These are phyloP conservation scores for Hypoxylon crocopeplum DNA, from an alignment of 495 filamentous ascomycete species.

Conservation along the genomic window DNA sequence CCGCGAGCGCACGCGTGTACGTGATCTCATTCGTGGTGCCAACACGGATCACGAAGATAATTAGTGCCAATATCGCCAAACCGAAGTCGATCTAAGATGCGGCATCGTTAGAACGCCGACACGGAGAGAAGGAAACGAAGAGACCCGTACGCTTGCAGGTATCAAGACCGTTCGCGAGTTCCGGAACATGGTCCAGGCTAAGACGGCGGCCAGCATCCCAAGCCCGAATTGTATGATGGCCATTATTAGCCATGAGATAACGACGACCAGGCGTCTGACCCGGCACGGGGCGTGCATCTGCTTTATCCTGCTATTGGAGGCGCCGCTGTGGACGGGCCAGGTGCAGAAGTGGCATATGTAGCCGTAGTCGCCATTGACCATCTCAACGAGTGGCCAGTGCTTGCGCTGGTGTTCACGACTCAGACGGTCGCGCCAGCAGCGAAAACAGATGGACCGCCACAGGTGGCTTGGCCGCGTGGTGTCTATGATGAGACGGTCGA, in stretches of 20 bases:
- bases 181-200: conserved; percentile 43
- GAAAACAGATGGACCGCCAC: conserved; percentile 43
- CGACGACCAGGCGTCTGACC: conserved; percentile 37
- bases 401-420: conserved; percentile 35
- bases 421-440: conserved; percentile 39
- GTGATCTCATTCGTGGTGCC: conserved; percentile 37
- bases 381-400: conserved; percentile 39
- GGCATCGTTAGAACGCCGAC: conserved; percentile 7
- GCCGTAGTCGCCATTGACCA: conserved; percentile 40
- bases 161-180: conserved; percentile 29
- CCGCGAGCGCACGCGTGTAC: conserved; percentile 36
- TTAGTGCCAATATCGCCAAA: conserved; percentile 37
- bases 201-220: conserved; percentile 37
- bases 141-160: conserved; percentile 38
- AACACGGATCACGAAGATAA: conserved; percentile 37
- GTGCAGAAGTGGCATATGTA: conserved; percentile 45
- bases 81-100: conserved; percentile 40
- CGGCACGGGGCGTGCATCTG: conserved; percentile 41
- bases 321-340: conserved; percentile 40
- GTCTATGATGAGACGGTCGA: conserved; percentile 41
- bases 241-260: conserved; percentile 39
- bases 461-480: conserved; percentile 15
- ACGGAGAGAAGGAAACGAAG: neutral
- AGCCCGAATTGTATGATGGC: conserved; percentile 43
- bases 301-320: conserved; percentile 26